These are phyloP conservation scores for Euphorbia schlechtendalii DNA, from an alignment of 441 rosid genomes.

Conservation along the genomic window DNA sequence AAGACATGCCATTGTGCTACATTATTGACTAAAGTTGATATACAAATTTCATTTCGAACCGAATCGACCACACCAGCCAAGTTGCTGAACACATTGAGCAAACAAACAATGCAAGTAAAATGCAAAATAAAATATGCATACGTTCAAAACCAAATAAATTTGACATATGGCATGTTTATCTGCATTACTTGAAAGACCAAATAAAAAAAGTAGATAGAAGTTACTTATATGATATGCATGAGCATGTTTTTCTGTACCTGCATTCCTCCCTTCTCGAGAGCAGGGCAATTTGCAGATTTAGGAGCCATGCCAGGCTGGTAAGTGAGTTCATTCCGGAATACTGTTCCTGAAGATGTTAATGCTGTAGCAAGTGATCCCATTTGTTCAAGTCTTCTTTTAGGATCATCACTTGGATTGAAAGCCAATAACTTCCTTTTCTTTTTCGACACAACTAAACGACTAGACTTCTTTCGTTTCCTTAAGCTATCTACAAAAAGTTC, in stretches of 20 bases:
- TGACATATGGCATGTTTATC: conserved; percentile 25
- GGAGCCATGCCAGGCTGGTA: conserved; percentile 61
- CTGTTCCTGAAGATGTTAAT: conserved; percentile 51
- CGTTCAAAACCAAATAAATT: neutral
- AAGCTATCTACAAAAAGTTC: conserved; percentile 24
- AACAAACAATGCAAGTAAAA: neutral
- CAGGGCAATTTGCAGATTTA: conserved; percentile 59
- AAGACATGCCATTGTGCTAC: too few species aligned
- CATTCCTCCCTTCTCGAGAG: conserved; percentile 81
- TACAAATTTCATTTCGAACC: too few species aligned
- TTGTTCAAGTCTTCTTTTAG: conserved; percentile 44
- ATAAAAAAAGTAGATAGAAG: too few species aligned
- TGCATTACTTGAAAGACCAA: conserved; percentile 30
- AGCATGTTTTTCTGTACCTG: too few species aligned
- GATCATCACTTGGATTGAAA: conserved; percentile 59
- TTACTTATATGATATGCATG: too few species aligned
- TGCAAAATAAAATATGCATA: neutral
- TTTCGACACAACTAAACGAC: conserved; percentile 59
- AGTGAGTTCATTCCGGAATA: conserved; percentile 53
- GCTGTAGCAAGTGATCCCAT: conserved; percentile 77
- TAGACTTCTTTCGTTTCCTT: conserved; percentile 50
- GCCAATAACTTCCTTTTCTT: conserved; percentile 63
- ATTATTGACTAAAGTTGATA: too few species aligned
- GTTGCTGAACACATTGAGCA: too few species aligned
- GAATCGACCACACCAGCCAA: too few species aligned